Base-by-base conservation (phyloP, 2,329 filamentous ascomycete genomes). In the Colletotrichum noveboracense region DNA sequence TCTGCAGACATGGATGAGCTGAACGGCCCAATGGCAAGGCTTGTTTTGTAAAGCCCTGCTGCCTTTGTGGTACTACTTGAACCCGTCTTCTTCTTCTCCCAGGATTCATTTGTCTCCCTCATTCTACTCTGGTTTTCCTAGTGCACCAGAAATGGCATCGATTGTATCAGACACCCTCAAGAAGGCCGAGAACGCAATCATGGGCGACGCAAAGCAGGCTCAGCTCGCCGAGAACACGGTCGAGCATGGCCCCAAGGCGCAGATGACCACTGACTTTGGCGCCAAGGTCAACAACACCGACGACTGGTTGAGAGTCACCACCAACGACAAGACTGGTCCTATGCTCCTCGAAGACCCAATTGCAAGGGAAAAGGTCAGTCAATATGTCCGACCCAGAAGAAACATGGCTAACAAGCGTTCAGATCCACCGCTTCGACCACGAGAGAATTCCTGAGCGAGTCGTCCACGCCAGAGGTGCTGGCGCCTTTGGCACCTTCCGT, bases 181-280 rank as follows among this genome's bases (percentile, higher is more conserved):
- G 34, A 84, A 85, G 66, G 85, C 85, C 56, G 82, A 85, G 30
- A 84, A 85, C 69, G 84, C 84, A 80, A 82, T 86, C 77, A 85
- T 85, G 80, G 86, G 87, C 52, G 81, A 84, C 77, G 86, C 87
- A 77, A 95, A 96, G 87, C 80, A 90, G 30, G 87, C 88, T 18
- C 92, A 96, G 79, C 86, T 96, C 64, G 83, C 87, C 30, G 84
- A 85, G 55, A 86, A 92, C 76, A 93, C 86, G 5, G 89, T 91
- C 70, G 88, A 95, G 80, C 88, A 91, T 3, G 85, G 89, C 60
- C 84, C 89, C 66, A 88, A 91, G 48, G 87, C 89, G 36, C 88
- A 90, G 52, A 91, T 96, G 78, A 96, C 95, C 0, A 93, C 93
- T 65, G 95, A 98, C 80, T 95, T 90, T 85, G 95, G 95, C 26